These are phyloP conservation scores for Claviceps digitariae DNA, from an alignment of 2,329 filamentous ascomycete species.

Conservation along the genomic window DNA sequence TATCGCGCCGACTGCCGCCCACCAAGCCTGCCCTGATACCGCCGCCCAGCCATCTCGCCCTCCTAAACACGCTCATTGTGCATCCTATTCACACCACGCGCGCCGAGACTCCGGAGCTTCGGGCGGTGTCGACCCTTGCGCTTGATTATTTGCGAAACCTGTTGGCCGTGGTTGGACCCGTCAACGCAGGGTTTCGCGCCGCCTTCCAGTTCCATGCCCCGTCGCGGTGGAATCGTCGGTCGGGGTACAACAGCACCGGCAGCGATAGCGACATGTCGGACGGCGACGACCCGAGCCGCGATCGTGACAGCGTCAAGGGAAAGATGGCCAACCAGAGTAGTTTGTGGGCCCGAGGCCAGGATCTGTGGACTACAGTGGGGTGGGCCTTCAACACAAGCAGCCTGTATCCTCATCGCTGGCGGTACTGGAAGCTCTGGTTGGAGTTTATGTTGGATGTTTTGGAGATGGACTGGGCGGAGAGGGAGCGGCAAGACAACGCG, in stretches of 20 bases:
- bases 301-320: conserved; percentile 40
- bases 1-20: conserved; percentile 15
- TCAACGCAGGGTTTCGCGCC: conserved; percentile 53
- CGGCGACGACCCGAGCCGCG: conserved; percentile 27
- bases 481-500: conserved; percentile 34
- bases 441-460: conserved; percentile 66
- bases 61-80: conserved; percentile 69
- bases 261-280: conserved; percentile 30
- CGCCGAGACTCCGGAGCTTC: conserved; percentile 44
- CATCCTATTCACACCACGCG: conserved; percentile 71
- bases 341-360: conserved; percentile 62
- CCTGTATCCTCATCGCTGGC: conserved; percentile 60
- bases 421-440: conserved; percentile 68
- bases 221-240: conserved; percentile 16
- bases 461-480: conserved; percentile 53
- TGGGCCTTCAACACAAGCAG: conserved; percentile 91
- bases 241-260: conserved; percentile 25
- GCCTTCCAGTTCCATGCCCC: conserved; percentile 54
- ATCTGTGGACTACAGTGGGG: conserved; percentile 80
- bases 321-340: conserved; percentile 50
- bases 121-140: conserved; percentile 51
- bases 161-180: conserved; percentile 49
- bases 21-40: conserved; percentile 46
- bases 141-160: conserved; percentile 58
- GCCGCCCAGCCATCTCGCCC: conserved; percentile 56